A percentile compares a stretch with the other conserved stretches of the same genome.
These are phyloP conservation scores for Scutellaria minor DNA, from an alignment of 257 asterid species.

Conservation along the genomic window DNA sequence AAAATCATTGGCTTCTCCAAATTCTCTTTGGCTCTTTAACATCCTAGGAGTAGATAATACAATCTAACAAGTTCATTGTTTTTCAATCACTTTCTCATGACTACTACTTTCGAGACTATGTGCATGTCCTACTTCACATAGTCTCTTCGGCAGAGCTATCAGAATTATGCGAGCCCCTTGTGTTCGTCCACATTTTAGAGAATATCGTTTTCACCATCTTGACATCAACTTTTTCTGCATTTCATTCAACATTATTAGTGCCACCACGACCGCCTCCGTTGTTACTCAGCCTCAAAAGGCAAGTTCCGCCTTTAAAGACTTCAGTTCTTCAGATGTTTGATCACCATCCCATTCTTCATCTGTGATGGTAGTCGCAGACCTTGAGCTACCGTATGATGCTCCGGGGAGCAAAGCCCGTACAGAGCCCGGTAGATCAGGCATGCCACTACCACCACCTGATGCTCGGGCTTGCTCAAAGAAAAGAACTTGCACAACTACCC, in stretches of 20 bases:
- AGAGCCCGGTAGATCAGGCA: constrained; percentile 53
- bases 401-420: constrained; percentile 52
- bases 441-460: constrained; percentile 48
- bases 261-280: constrained; percentile 13
- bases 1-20: constrained; percentile 12
- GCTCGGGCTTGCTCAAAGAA: constrained; percentile 78
- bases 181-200: too few relatives aligned
- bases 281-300: constrained; percentile 54
- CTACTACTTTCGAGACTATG: constrained; percentile 31
- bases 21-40: constrained; percentile 25
- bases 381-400: constrained; percentile 72
- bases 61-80: not conserved
- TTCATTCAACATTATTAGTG: constrained; percentile 31
- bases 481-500: constrained; percentile 80
- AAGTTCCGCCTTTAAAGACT: constrained; percentile 61
- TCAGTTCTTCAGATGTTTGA: constrained; percentile 61
- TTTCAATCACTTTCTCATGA: not conserved
- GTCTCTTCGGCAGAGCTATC: not conserved
- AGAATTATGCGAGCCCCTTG: too few relatives aligned
- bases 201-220: too few relatives aligned
- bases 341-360: constrained; percentile 78
- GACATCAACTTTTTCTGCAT: constrained; percentile 37
- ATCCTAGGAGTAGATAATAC: constrained; percentile 7
- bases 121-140: too few relatives aligned
- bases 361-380: constrained; percentile 77